Base-by-base conservation (phyloP, 108 stramenopile genomes). In the Skeletonema menzelii region DNA sequence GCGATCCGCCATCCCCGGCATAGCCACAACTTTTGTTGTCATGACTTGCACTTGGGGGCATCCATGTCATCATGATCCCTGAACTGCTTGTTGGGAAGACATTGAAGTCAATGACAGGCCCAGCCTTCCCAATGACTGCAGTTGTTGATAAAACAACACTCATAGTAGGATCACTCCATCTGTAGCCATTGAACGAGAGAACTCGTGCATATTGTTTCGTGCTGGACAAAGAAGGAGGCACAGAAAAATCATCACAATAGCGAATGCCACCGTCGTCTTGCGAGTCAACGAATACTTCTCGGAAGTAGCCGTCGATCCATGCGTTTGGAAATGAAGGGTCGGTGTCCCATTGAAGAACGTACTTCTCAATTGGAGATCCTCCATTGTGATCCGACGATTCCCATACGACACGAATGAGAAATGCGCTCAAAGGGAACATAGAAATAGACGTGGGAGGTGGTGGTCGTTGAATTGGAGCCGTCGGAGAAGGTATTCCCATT, bases 1-100 rank as follows among this genome's bases (percentile, higher is more conserved):
- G 60, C 15, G 84, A 71, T 27, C 95, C 95, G 4, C 95, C 95
- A 73, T 93, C 87, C 27, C 95, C 95, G 0, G 92, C 86, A 67
- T 83, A 96, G 5, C 55, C 72, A 37, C 88, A 84, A 46, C 80
- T 72, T 31, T 73, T 72, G 44, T 63, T 55, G 42, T 69, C 79
- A 53, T 53, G 15, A 22, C 24, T 8, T 2, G 24, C 22, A 28
- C 73, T 56, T 4, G 84, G 95, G 44, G 76, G 79, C 7, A 67
- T 66, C 93, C 93, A 96, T 31, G 69, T 62, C 30, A 93, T 84
- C 27, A 82, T 56, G 17, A 96, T 82, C n/a, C 94, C 91, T 19
- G 76, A 87, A 35, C 72, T 83, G 30, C 87, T 86, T 4, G 91
- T 82, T 24, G 72, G 46, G 59, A 72, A 69, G 4, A 78, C 75